Base-by-base conservation (phyloP, 1,139 yeast species). In the Yamadazyma sp. region DNA sequence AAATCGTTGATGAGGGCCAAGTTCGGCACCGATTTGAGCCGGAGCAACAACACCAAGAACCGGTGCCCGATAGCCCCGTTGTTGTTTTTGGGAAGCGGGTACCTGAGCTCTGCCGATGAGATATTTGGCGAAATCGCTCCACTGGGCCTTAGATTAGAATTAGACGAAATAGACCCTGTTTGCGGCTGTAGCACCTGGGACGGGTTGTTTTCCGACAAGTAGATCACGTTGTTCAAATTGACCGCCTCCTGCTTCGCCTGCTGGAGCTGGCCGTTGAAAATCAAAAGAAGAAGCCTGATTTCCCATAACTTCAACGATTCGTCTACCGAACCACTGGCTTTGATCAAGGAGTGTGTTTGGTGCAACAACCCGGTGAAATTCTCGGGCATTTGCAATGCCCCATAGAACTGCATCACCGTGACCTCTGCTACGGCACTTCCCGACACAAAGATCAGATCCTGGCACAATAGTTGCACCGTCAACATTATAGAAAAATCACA, bases 181-280 rank as follows among this genome's bases (percentile, higher is more conserved):
- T n/a, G n/a, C n/a, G n/a, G n/a, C n/a, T n/a, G n/a, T n/a, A n/a
- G n/a, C n/a, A n/a, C n/a, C n/a, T n/a, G n/a, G n/a, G n/a, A n/a
- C n/a, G n/a, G n/a, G 25, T 51, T 52, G 45, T 63, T 64, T 43
- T 70, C 76, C 15, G 44, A 45, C 20, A 61, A 42, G 42, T 64
- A 70, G 25, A 70, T 51, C 3, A 59, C 54, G 43, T 70, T 68
- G 44, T 68, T 70, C 37, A 70, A 48, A 35, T 55, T 57, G 13
- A 67, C 55, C 11, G 72, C 73, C 45, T 70, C 76, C 25, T 55
- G 53, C 43, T 62, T 64, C 10, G 76, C 76, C 15, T 44, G 43
- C 1, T 46, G 45, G 16, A 67, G 51, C 29, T 59, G 59, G 41
- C 60, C 53, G 39, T 53, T 54, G 49, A 68, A 67, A 8, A 68